Evolutionary conservation across 331 rosid genomes (phyloP).

Genomic region (Telfairia occidentalis): DNA sequence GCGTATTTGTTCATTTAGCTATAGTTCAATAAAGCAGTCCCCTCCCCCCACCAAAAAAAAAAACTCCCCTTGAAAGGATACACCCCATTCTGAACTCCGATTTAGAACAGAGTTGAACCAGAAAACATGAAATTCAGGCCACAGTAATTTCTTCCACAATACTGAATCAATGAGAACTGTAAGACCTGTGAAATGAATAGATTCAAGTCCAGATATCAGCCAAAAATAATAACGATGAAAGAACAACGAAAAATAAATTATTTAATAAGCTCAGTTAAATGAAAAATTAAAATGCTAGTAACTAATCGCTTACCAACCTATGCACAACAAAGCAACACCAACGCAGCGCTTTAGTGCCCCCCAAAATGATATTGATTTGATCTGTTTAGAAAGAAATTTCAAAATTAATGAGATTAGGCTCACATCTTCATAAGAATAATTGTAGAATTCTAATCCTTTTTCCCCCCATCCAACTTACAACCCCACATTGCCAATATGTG

Average conservation of each 20-base stretch:
- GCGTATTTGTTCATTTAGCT: neutral
- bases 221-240: neutral
- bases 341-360: constrained; percentile 52
- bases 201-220: constrained; percentile 19
- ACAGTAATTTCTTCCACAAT: constrained; percentile 71
- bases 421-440: neutral
- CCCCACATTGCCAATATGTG: neutral
- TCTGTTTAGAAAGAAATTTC: constrained; percentile 38
- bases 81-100: constrained; percentile 98
- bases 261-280: neutral
- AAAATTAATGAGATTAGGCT: neutral
- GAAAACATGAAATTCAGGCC: constrained; percentile 98
- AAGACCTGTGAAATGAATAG: constrained; percentile 45
- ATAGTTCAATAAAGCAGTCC: neutral
- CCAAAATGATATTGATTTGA: constrained; percentile 61
- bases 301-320: constrained; percentile 43
- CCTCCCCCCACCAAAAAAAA: neutral
- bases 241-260: neutral
- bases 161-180: constrained; percentile 71
- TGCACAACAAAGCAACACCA: constrained; percentile 44
- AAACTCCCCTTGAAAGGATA: constrained; percentile 41
- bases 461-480: neutral
- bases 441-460: neutral
- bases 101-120: constrained; percentile 94
- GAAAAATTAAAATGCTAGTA: neutral